Conservation (phyloP, 257 asterid species). For the Handroanthus guayacan region DNA sequence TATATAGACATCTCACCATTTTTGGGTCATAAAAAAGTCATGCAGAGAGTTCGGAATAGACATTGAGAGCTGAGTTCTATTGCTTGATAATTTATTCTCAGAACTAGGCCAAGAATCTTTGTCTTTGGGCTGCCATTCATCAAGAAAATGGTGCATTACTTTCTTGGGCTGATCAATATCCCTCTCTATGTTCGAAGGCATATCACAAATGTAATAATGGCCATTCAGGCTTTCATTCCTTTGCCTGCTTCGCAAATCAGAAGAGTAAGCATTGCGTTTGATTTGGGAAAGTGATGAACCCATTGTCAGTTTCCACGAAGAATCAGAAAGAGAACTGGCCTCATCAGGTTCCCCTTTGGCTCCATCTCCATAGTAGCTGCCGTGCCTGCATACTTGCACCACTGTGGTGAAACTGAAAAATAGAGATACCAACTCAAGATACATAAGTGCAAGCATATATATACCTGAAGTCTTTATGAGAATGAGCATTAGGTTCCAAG, state of each 20-base stretch:
- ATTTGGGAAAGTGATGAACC: constrained; percentile 52
- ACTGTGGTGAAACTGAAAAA: not conserved
- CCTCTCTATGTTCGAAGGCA: constrained; percentile 24
- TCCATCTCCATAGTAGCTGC: constrained; percentile 49
- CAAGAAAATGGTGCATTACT: constrained; percentile 93
- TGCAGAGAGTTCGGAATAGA: constrained; percentile 69
- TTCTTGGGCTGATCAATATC: constrained; percentile 64
- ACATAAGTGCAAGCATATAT: not conserved
- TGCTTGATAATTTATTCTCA: constrained; percentile 51
- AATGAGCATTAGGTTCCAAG: constrained; percentile 49
- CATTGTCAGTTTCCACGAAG: constrained; percentile 62
- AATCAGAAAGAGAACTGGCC: constrained; percentile 31
- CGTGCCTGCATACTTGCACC: constrained; percentile 29
- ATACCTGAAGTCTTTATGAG: constrained; percentile 55
- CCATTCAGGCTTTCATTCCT: constrained; percentile 46
- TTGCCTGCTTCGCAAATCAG: constrained; percentile 39
- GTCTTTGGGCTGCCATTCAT: constrained; percentile 75
- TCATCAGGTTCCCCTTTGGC: constrained; percentile 55
- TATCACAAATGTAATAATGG: constrained; percentile 10
- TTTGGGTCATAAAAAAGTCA: constrained; percentile 79
- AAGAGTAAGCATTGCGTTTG: constrained; percentile 49
- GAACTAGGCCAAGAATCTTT: constrained; percentile 52
- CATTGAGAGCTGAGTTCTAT: constrained; percentile 68
- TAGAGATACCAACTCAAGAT: not conserved
- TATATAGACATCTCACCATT: constrained; percentile 47